These are phyloP conservation scores for Hirschioporus abietinus DNA, from an alignment of 768 basidiomycete species.

Conservation along the genomic window DNA sequence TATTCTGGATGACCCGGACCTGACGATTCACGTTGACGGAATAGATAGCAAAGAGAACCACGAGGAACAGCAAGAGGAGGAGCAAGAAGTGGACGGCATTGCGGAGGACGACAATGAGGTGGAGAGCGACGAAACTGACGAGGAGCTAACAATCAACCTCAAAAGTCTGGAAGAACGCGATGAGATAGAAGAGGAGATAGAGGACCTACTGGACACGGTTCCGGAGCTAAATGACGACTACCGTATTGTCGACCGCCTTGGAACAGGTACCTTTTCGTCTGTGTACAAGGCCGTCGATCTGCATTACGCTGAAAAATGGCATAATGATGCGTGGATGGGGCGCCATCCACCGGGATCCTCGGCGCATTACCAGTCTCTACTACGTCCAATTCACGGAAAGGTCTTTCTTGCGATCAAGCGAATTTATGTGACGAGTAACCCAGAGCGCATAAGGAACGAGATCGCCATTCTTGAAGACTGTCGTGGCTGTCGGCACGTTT, in stretches of 20 bases:
- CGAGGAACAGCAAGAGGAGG: constrained; percentile 26
- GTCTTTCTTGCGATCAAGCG: constrained; percentile 92
- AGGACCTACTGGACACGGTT: constrained; percentile 59
- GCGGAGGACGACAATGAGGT: constrained; percentile 31
- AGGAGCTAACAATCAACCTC: constrained; percentile 52
- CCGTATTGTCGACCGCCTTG: constrained; percentile 81
- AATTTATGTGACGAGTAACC: constrained; percentile 95
- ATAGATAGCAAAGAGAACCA: constrained; percentile 23
- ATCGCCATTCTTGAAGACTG: constrained; percentile 83
- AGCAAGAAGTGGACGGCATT: constrained; percentile 28
- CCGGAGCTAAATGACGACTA: constrained; percentile 66
- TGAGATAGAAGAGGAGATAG: constrained; percentile 75
- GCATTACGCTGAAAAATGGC: constrained; percentile 66
- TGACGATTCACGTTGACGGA: constrained; percentile 11
- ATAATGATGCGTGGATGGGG: constrained; percentile 71
- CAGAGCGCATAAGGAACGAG: constrained; percentile 89
- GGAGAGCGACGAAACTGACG: constrained; percentile 45
- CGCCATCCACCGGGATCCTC: constrained; percentile 56
- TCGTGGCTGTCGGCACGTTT: constrained; percentile 80
- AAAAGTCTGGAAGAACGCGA: constrained; percentile 62
- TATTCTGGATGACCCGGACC: constrained; percentile 8
- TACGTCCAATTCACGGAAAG: constrained; percentile 37
- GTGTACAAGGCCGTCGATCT: constrained; percentile 97
- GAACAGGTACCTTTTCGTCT: constrained; percentile 97
- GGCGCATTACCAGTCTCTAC: constrained; percentile 55